Evolutionary conservation across 2,329 filamentous ascomycete genomes (phyloP), one percentile per base, ranked within the genome.

Genomic region (Sarocladium oryzae): DNA sequence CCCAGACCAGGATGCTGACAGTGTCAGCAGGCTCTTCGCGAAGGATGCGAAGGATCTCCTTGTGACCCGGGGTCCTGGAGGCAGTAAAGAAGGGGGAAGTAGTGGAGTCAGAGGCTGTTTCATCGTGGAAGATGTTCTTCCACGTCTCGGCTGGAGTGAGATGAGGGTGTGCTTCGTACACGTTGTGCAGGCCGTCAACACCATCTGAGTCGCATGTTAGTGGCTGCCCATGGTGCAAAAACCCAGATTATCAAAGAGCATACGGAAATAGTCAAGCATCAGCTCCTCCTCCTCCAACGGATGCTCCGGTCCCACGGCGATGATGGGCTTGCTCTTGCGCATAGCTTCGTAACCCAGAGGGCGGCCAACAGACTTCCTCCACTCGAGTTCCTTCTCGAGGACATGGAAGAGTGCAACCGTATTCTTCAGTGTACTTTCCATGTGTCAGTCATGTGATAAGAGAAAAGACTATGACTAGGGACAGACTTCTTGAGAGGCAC

Each of bases 371-470:
- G 80, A 71, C 63, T 81, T 82, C 56, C 93, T 81, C 91, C 91
- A 97, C 58, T 81, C 77, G 58, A 89, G 76, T 70, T 99, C 93
- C 64, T 89, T 88, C 57, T 95, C 89, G 50, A 99, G 79, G 53
- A 95, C 85, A 61, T 96, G 86, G 72, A 99, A 97, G 55, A 97
- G 75, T 21, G 89, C 87, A 35, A 97, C 85, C 15, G 88, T 84
- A 69, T 99, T 99, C 49, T 86, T 84, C 49, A 96, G 76, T 61
- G 90, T 96, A 67, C 86, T 91, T 35, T 7, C 4, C 13, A 18
- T 16, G 0, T 24, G 23, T 59, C 23, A 58, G 49, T 23, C 13
- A 4, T 10, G 9, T 36, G 6, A 30, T 15, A 15, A 5, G 13
- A 3, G 10, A 15, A 23, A 9, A 21, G 24, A 13, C 11, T 41